Conservation (phyloP, 2,329 filamentous ascomycete genomes). For the Talaromyces albobiverticillius region DNA sequence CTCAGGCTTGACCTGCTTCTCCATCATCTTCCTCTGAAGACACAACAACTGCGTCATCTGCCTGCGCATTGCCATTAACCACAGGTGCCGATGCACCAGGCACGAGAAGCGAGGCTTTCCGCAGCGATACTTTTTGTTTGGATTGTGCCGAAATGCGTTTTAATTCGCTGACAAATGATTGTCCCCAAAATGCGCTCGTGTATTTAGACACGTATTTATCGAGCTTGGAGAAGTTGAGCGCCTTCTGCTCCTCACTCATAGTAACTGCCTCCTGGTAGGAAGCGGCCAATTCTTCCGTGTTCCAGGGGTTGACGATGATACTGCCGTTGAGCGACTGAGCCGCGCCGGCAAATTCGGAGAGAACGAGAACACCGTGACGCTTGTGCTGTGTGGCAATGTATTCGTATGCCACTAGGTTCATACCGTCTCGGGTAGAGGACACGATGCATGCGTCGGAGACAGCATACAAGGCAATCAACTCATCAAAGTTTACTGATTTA, state of each 20-base stretch:
- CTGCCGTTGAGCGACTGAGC: conserved; percentile 89
- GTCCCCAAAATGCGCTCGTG: conserved; percentile 91
- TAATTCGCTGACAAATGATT: conserved; percentile 83
- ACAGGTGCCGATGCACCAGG: conserved; percentile 14
- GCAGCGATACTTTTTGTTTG: conserved; percentile 34
- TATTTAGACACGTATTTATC: conserved; percentile 94
- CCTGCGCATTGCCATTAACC: conserved; percentile 17
- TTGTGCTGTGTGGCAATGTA: conserved; percentile 90
- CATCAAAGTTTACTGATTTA: conserved; percentile 87
- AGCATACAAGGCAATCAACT: conserved; percentile 85
- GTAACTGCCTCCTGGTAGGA: conserved; percentile 92
- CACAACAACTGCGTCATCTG: conserved; percentile 6
- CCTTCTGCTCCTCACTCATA: conserved; percentile 81
- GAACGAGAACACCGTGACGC: conserved; percentile 83
- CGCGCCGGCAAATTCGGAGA: conserved; percentile 91
- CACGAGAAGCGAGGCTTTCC: conserved; percentile 23
- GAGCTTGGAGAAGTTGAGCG: conserved; percentile 80
- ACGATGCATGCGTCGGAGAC: conserved; percentile 86
- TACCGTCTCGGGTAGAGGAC: conserved; percentile 86
- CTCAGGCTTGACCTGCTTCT: no score
- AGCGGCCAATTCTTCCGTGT: conserved; percentile 89
- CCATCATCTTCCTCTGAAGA: conserved; percentile 11
- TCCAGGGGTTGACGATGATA: conserved; percentile 93
- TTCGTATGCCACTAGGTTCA: conserved; percentile 96
- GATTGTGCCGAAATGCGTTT: conserved; percentile 52